A percentile compares a stretch with the other conserved stretches of the same genome.
Evolutionary conservation across 345 rosid species (phyloP).

Genomic region (Nephelium lappaceum): DNA sequence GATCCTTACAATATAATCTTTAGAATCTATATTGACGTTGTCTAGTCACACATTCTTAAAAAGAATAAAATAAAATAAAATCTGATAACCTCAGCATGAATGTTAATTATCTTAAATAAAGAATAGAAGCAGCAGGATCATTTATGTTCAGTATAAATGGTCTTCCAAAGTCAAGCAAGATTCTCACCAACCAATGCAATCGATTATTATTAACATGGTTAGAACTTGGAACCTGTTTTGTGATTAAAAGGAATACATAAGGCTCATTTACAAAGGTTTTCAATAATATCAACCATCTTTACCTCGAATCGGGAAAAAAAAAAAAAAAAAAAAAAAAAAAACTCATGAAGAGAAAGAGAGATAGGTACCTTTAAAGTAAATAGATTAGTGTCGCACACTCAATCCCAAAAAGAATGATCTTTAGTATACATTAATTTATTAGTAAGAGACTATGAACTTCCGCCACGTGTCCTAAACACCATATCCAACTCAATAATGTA

Average conservation of each 20-base stretch:
- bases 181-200: no score
- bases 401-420: not conserved
- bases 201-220: no score
- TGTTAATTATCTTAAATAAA: no score
- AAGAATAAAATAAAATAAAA: no score
- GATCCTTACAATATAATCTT: not conserved
- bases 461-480: not conserved
- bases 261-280: not conserved
- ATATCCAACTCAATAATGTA: constrained; percentile 33
- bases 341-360: not conserved
- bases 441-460: constrained; percentile 10
- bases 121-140: not conserved
- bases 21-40: not conserved
- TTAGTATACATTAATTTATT: not conserved
- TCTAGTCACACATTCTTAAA: not conserved
- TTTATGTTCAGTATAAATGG: no score
- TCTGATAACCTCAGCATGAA: no score
- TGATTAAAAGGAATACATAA: no score
- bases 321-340: not conserved
- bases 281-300: not conserved
- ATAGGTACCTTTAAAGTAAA: not conserved
- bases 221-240: no score
- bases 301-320: not conserved
- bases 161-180: no score
- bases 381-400: not conserved